Evolutionary conservation across 257 asterid genomes (phyloP).

Genomic region (Linaria vulgaris): DNA sequence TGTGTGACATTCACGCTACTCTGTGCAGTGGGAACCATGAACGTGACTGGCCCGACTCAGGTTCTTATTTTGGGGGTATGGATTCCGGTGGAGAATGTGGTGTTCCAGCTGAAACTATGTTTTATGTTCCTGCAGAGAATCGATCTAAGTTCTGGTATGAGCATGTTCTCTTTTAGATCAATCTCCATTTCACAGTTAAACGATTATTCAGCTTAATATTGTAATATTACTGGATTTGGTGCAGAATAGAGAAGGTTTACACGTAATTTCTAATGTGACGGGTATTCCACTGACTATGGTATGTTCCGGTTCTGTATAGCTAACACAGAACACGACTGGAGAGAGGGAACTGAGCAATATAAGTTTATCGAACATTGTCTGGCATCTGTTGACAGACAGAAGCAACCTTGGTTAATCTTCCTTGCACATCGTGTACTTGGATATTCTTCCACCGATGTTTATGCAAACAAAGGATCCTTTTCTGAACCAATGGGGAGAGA

Average conservation of each 20-base stretch:
- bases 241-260: slow-evolving; percentile 10
- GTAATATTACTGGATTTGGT: too few relatives aligned
- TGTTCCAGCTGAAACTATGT: slow-evolving; percentile 76
- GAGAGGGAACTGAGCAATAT: slow-evolving; percentile 81
- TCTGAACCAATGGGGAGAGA: slow-evolving; percentile 89
- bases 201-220: too few relatives aligned
- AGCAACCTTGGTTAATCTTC: slow-evolving; percentile 86
- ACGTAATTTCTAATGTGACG: slow-evolving; percentile 15
- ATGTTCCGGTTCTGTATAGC: slow-evolving; percentile 91
- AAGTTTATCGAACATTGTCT: slow-evolving; percentile 74
- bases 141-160: slow-evolving; percentile 86
- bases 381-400: slow-evolving; percentile 71
- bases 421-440: slow-evolving; percentile 84
- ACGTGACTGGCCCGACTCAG: slow-evolving; percentile 93
- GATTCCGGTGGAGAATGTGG: slow-evolving; percentile 99
- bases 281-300: slow-evolving; percentile 86
- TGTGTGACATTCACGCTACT: slow-evolving; percentile 6
- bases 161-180: neutral
- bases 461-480: slow-evolving; percentile 64
- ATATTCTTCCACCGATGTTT: slow-evolving; percentile 56
- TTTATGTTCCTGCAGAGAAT: slow-evolving; percentile 85
- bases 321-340: slow-evolving; percentile 86
- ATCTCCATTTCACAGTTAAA: too few relatives aligned
- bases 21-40: slow-evolving; percentile 89
- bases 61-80: slow-evolving; percentile 66